Percentiles rank a stretch among this genome's conserved stretches.
Evolutionary conservation across 768 basidiomycete genomes (phyloP).

Genomic region (Fibroporia radiculosa): DNA sequence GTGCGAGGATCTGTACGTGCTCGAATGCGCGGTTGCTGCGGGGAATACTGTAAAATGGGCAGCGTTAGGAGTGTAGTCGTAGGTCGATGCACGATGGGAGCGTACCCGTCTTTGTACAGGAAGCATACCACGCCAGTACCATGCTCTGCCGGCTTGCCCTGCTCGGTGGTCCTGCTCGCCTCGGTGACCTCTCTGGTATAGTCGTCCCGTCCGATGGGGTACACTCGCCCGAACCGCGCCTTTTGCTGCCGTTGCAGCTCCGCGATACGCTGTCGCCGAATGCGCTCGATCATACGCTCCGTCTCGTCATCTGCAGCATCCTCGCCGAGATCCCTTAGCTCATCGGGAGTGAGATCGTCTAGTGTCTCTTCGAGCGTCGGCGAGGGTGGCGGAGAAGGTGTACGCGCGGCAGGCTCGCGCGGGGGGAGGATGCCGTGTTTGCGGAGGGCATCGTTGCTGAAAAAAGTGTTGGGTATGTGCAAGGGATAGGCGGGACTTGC

Average conservation of each 20-base stretch:
- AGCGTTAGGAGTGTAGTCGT: not conserved
- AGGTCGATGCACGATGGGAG: conserved; percentile 3
- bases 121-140: conserved; percentile 94
- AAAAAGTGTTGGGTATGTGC: conserved; percentile 8
- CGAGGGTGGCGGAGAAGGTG: conserved; percentile 77
- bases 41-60: conserved; percentile 49
- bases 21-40: conserved; percentile 69
- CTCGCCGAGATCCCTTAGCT: conserved; percentile 63
- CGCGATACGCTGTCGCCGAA: conserved; percentile 53
- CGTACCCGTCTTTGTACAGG: conserved; percentile 92
- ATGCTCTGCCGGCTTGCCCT: conserved; percentile 52
- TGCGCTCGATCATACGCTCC: conserved; percentile 62
- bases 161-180: conserved; percentile 66
- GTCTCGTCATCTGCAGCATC: conserved; percentile 72
- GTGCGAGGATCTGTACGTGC: conserved; percentile 66
- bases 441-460: conserved; percentile 87
- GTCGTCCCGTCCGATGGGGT: conserved; percentile 87
- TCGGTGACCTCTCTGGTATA: conserved; percentile 95
- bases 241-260: conserved; percentile 53
- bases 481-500: conserved; percentile 19
- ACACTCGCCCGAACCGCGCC: conserved; percentile 75
- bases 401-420: conserved; percentile 53
- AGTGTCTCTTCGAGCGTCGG: conserved; percentile 64
- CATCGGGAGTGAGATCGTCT: conserved; percentile 50
- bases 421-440: conserved; percentile 89